Percentiles rank a stretch among this genome's conserved stretches.
phyloP scores from a whole-genome alignment of 495 filamentous ascomycete species.

The Rostrohypoxylon terebratum region DNA sequence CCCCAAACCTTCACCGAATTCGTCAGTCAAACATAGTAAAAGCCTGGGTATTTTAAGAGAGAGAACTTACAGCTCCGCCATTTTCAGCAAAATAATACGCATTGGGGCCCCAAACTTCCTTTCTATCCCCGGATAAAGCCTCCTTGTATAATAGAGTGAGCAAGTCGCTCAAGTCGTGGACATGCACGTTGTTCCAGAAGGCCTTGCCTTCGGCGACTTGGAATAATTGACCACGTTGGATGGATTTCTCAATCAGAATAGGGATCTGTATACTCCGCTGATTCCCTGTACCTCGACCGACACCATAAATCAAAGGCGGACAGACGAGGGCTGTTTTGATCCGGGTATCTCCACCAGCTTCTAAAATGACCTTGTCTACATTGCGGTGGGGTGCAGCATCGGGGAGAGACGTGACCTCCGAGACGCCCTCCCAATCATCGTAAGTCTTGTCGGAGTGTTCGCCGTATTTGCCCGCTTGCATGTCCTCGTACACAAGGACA shows the following conservation, averaged over 20 bases:
- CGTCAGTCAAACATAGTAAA: neutral
- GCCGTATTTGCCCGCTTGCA: neutral
- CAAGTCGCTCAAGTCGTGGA: neutral
- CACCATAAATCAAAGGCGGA: neutral
- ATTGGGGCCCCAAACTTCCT: neutral
- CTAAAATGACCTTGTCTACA: neutral
- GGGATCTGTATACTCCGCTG: neutral
- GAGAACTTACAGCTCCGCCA: neutral
- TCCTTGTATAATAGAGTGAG: neutral
- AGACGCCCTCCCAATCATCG: neutral
- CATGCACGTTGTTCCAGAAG: neutral
- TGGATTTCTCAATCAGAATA: neutral
- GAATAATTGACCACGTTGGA: neutral
- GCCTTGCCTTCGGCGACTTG: constrained; percentile 1
- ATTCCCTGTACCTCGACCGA: neutral
- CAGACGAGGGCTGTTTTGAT: neutral
- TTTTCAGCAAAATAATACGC: neutral
- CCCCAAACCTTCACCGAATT: neutral
- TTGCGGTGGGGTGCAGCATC: neutral
- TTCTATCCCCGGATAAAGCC: neutral
- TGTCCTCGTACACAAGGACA: neutral
- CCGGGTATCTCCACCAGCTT: neutral
- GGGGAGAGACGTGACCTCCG: neutral
- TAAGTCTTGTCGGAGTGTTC: neutral
- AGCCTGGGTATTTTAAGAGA: neutral